These are phyloP conservation scores for Tolypocladium nubicola DNA, from an alignment of 2,329 filamentous ascomycete species.

Conservation along the genomic window DNA sequence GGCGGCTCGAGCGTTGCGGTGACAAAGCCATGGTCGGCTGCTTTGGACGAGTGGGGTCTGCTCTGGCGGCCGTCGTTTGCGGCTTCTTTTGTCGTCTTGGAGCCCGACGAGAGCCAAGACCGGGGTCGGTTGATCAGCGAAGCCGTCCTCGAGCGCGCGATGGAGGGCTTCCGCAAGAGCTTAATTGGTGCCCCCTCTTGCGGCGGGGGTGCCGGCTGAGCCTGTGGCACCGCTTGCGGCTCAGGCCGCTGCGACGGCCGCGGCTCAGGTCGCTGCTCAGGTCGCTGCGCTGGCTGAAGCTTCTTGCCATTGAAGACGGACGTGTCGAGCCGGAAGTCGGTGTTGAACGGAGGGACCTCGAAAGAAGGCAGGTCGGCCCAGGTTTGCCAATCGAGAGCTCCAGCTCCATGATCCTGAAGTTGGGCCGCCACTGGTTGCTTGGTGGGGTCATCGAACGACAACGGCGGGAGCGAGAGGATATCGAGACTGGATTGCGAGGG, in stretches of 20 bases:
- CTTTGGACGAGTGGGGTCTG: slow-evolving; percentile 14
- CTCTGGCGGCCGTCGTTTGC: slow-evolving; percentile 9
- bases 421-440: neutral
- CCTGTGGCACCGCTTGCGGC: slow-evolving; percentile 5
- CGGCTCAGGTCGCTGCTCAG: slow-evolving; percentile 3
- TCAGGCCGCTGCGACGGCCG: neutral
- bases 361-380: slow-evolving; percentile 26
- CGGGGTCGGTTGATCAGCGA: slow-evolving; percentile 38
- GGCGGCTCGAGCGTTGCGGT: neutral
- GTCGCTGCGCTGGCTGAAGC: neutral
- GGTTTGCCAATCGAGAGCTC: slow-evolving; percentile 1
- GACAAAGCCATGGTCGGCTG: slow-evolving; percentile 11
- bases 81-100: slow-evolving; percentile 25
- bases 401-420: neutral
- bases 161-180: slow-evolving; percentile 5
- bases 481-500: slow-evolving; percentile 24
- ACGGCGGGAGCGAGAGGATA: slow-evolving; percentile 16
- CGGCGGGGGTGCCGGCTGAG: neutral
- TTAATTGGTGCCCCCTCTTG: neutral
- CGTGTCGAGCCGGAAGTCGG: slow-evolving; percentile 36
- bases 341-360: slow-evolving; percentile 42
- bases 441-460: neutral
- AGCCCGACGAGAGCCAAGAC: slow-evolving; percentile 38
- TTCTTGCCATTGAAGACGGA: slow-evolving; percentile 23
- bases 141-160: slow-evolving; percentile 27